Conservation (phyloP, 495 filamentous ascomycete genomes). For the Peziza echinospora region DNA sequence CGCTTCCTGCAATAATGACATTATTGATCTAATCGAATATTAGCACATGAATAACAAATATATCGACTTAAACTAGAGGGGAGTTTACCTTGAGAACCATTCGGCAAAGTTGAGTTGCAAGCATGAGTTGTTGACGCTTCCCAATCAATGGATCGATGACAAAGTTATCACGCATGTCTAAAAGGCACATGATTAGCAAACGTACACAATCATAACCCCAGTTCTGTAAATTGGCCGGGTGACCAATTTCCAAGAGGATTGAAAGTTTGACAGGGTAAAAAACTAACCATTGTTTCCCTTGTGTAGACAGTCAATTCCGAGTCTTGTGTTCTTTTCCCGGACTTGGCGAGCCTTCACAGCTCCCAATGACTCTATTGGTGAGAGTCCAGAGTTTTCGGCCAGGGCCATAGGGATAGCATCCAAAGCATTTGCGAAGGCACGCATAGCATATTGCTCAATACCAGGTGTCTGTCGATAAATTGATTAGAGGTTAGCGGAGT, state of each 20-base stretch:
- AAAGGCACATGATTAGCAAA: constrained; percentile 13
- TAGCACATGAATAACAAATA: not conserved
- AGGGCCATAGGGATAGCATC: constrained; percentile 92
- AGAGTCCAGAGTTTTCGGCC: constrained; percentile 88
- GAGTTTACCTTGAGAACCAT: constrained; percentile 98
- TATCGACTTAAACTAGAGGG: too few species aligned
- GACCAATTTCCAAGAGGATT: not conserved
- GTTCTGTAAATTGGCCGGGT: not conserved
- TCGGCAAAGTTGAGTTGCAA: constrained; percentile 90
- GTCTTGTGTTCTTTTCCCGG: constrained; percentile 59
- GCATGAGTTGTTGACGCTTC: constrained; percentile 85
- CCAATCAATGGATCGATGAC: constrained; percentile 96
- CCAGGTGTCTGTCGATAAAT: constrained; percentile 62
- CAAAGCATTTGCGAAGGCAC: constrained; percentile 86
- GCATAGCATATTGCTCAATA: constrained; percentile 95
- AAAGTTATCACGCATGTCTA: constrained; percentile 85
- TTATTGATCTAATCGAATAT: constrained; percentile 30
- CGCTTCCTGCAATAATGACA: constrained; percentile 84
- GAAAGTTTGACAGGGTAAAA: not conserved
- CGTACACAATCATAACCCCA: not conserved
- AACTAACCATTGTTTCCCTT: constrained; percentile 60
- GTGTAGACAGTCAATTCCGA: constrained; percentile 97
- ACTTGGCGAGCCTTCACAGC: constrained; percentile 90
- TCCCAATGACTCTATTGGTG: constrained; percentile 85
- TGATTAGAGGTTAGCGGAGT: constrained; percentile 2